Evolutionary conservation across 1,139 yeast genomes (phyloP).

Genomic region (Lodderomyces pseudojiufengensis): DNA sequence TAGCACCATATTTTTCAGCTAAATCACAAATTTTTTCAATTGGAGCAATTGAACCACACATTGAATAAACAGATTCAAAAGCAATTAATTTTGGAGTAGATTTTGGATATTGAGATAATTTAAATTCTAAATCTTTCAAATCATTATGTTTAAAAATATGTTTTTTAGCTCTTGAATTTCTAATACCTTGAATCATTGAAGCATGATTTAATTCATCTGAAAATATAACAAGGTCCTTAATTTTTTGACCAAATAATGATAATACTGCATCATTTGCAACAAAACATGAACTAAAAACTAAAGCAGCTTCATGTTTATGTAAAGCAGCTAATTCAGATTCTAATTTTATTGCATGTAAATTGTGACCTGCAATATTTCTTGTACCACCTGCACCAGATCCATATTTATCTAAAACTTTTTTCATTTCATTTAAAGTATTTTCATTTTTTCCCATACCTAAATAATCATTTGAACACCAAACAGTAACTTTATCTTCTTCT

Average conservation of each 20-base stretch:
- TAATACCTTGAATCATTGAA: slow-evolving; percentile 94
- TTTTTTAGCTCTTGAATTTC: slow-evolving; percentile 83
- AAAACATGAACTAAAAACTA: slow-evolving; percentile 92
- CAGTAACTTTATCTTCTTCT: slow-evolving; percentile 84
- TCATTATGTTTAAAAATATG: slow-evolving; percentile 92
- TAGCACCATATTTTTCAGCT: slow-evolving; percentile 96
- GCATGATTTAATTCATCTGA: slow-evolving; percentile 95
- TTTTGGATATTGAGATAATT: slow-evolving; percentile 75
- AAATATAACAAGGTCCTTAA: slow-evolving; percentile 85
- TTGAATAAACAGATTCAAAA: slow-evolving; percentile 93
- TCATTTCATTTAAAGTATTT: slow-evolving; percentile 72
- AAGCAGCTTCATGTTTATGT: slow-evolving; percentile 92
- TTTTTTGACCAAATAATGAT: slow-evolving; percentile 83
- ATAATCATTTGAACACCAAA: slow-evolving; percentile 98
- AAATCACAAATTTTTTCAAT: slow-evolving; percentile 89
- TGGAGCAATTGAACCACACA: slow-evolving; percentile 98
- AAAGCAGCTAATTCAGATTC: slow-evolving; percentile 86
- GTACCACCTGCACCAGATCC: slow-evolving; percentile 99
- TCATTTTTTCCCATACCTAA: slow-evolving; percentile 89
- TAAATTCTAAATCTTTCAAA: slow-evolving; percentile 72
- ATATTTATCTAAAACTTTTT: slow-evolving; percentile 74
- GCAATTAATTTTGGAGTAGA: slow-evolving; percentile 91
- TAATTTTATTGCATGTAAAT: slow-evolving; percentile 76
- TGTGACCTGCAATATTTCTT: slow-evolving; percentile 97
- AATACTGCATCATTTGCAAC: slow-evolving; percentile 98